Evolutionary conservation across 2,329 filamentous ascomycete genomes (phyloP).

Genomic region (Saccharata proteae): DNA sequence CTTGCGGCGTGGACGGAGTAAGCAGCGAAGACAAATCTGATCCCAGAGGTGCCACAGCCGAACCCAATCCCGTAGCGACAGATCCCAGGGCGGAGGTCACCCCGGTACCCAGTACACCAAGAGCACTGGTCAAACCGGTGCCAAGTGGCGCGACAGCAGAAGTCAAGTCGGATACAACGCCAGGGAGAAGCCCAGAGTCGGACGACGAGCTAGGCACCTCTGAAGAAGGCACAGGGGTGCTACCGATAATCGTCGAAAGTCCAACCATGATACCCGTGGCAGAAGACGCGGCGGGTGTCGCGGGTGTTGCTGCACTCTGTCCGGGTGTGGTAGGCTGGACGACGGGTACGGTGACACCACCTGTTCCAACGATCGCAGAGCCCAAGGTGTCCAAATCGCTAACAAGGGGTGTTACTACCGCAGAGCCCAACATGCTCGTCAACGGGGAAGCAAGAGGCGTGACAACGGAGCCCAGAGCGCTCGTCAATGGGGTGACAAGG

Average conservation of each 20-base stretch:
- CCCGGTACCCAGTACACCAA: not conserved
- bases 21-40: too few species aligned
- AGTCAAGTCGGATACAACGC: constrained; percentile 4
- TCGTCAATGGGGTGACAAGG: constrained; percentile 2
- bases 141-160: constrained; percentile 1
- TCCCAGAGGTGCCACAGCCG: too few species aligned
- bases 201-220: constrained; percentile 2
- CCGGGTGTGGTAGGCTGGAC: constrained; percentile 4
- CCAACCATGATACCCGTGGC: constrained; percentile 19
- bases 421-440: too few species aligned
- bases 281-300: constrained; percentile 1
- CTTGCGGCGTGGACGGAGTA: too few species aligned
- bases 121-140: not conserved
- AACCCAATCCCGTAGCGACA: too few species aligned
- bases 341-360: constrained; percentile 5
- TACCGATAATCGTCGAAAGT: constrained; percentile 18
- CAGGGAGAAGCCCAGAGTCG: constrained; percentile 2
- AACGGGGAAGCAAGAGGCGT: too few species aligned
- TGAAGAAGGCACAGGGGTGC: constrained; percentile 6
- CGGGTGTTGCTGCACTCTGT: not conserved
- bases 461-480: not conserved
- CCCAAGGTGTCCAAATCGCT: too few species aligned
- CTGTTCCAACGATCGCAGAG: constrained; percentile 3
- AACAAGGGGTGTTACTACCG: too few species aligned
- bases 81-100: constrained; percentile 1